These are phyloP conservation scores for Zelonia costaricensis DNA, from an alignment of 208 protist genomes.

Conservation along the genomic window DNA sequence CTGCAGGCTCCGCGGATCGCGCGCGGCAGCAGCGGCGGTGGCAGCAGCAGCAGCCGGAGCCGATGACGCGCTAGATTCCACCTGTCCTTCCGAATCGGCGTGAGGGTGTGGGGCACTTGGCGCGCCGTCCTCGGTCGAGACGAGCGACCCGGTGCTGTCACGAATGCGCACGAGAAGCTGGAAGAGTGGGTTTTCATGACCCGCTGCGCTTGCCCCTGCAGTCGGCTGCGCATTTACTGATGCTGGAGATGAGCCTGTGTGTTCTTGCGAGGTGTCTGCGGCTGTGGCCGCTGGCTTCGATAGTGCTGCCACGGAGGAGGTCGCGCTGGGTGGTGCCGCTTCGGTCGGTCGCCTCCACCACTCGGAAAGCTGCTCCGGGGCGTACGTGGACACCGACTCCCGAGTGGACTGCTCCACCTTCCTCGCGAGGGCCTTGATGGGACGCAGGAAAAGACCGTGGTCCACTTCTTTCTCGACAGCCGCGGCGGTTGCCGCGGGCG, in stretches of 20 bases:
- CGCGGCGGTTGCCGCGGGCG: neutral
- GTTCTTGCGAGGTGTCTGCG: neutral
- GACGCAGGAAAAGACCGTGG: neutral
- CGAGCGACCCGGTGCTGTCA: constrained; percentile 9
- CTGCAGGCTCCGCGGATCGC: constrained; percentile 20
- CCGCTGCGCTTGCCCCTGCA: neutral
- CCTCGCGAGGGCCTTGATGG: neutral
- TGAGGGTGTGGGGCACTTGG: too few relatives aligned
- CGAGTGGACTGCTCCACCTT: neutral
- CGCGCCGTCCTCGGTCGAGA: constrained; percentile 2
- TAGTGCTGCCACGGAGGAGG: too few relatives aligned
- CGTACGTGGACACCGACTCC: constrained; percentile 1
- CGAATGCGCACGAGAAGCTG: constrained; percentile 10
- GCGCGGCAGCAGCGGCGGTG: neutral
- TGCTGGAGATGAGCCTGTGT: neutral
- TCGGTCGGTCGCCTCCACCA: neutral
- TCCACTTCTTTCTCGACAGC: neutral
- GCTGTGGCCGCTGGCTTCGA: too few relatives aligned
- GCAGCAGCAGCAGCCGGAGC: too few relatives aligned
- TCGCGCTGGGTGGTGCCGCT: too few relatives aligned
- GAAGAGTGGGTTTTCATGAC: constrained; percentile 6
- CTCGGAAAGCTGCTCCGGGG: neutral
- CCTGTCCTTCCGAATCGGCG: too few relatives aligned
- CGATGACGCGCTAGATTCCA: too few relatives aligned
- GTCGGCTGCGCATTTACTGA: neutral